Evolutionary conservation across 495 filamentous ascomycete species (phyloP), one percentile per base, ranked within the genome.

Genomic region (Sporormia fimetaria): DNA sequence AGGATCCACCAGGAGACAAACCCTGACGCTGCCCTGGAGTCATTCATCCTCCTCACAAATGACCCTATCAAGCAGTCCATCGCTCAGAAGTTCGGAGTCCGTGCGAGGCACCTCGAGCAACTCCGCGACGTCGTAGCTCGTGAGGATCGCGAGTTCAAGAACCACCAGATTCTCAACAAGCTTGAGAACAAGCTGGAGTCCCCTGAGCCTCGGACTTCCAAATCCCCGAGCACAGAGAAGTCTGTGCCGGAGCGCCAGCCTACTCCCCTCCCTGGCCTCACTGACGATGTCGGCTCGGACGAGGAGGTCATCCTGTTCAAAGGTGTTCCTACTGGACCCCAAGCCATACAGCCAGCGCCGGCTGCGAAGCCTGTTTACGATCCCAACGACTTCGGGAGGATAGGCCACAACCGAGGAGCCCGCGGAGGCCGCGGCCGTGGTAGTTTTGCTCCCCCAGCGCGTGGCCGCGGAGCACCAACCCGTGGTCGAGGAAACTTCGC

Each of bases 11-110:
- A 66, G 54, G 47, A 63, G 33, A 22, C 42, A 26, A 48, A 59
- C 32, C 44, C 61, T 52, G 31, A 63, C 54, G 21, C 65, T 57
- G 56, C 63, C 32, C 45, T 67, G 62, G 58, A 69, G 23, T 57
- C 57, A 4, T 76, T 57, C 51, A 73, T 58, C 28, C 55, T 72
- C 15, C 63, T 81, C 16, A 74, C 71, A 26, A 80, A 80, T 46
- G 73, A 79, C 44, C 65, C 62, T 0, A 50, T 54, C 37, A 74
- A 73, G 6, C 63, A 71, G 33, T 49, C 63, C 1, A 75, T 71
- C 65, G 75, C 75, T 0, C 66, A 70, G 49, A 71, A 71, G 30
- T 80, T 77, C 40, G 73, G 72, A 7, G 70, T 80, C 30, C 64
- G 62, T 0, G 66, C 66, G 15, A 78, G 76, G 57, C 70, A 69